A percentile compares a stretch with the other conserved stretches of the same genome.
These are phyloP conservation scores for Symmetrospora coprosmae DNA, from an alignment of 768 basidiomycete genomes.

Conservation along the genomic window DNA sequence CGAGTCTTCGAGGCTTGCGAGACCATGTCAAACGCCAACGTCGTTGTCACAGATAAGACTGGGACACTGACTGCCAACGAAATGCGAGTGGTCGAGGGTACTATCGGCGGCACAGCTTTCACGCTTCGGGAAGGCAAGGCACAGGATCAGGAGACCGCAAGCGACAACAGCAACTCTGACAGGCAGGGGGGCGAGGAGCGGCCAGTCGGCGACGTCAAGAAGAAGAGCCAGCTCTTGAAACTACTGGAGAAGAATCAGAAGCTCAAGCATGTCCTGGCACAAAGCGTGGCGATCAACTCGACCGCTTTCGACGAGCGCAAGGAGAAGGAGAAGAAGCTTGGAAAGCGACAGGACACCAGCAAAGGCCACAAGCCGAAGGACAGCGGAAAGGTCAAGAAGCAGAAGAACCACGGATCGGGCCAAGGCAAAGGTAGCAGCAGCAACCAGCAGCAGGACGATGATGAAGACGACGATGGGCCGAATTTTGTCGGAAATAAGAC, in stretches of 20 bases:
- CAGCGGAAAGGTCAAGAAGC: background rate
- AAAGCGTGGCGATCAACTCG: constrained; percentile 17
- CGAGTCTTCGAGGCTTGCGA: constrained; percentile 21
- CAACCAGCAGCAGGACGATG: background rate
- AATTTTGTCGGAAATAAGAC: constrained; percentile 18
- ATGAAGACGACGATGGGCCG: background rate
- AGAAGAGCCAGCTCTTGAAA: background rate
- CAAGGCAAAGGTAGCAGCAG: background rate
- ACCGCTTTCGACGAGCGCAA: constrained; percentile 18
- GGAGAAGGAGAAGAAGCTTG: background rate
- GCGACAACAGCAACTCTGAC: background rate
- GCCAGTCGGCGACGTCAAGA: constrained; percentile 6
- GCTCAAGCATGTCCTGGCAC: background rate
- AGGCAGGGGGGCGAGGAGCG: background rate
- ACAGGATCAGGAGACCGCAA: background rate
- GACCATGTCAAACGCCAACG: constrained; percentile 21
- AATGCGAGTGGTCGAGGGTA: constrained; percentile 15
- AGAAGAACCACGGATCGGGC: background rate
- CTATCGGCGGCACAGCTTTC: constrained; percentile 4
- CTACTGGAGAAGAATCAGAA: constrained; percentile 14
- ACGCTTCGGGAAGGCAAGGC: background rate
- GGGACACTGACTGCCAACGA: constrained; percentile 20
- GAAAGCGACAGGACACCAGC: background rate
- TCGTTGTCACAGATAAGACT: constrained; percentile 21
- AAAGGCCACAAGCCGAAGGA: too few species aligned